phyloP scores from a whole-genome alignment of 257 asterid genomes.

The Salvia splendens region DNA sequence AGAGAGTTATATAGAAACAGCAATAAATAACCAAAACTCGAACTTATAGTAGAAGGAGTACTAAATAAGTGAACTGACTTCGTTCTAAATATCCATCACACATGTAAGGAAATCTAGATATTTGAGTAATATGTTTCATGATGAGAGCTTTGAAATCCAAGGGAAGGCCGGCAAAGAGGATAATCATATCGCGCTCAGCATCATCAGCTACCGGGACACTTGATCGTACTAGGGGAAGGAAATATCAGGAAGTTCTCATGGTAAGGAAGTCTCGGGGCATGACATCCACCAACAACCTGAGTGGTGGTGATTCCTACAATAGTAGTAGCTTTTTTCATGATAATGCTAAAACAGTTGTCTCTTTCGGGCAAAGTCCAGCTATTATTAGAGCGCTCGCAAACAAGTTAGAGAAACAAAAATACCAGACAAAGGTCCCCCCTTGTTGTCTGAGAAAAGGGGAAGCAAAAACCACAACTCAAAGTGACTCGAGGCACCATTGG shows the following conservation, averaged over 20 bases:
- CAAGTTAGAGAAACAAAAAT: conserved; percentile 56
- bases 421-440: conserved; percentile 83
- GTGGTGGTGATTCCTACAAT: conserved; percentile 40
- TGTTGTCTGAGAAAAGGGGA: conserved; percentile 54
- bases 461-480: conserved; percentile 46
- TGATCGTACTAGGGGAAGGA: conserved; percentile 13
- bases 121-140: background rate
- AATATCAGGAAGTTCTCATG: conserved; percentile 36
- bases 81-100: conserved; percentile 15
- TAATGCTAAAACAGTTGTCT: conserved; percentile 38
- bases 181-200: background rate
- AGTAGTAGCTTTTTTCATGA: conserved; percentile 10
- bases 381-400: conserved; percentile 40
- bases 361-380: conserved; percentile 41
- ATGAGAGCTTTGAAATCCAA: background rate
- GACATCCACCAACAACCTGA: conserved; percentile 50
- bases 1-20: background rate
- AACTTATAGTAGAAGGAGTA: background rate
- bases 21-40: background rate
- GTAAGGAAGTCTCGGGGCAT: conserved; percentile 45
- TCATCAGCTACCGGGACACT: background rate
- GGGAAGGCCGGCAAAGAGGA: background rate
- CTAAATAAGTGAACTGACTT: background rate
- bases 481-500: conserved; percentile 56
- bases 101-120: conserved; percentile 9